Evolutionary conservation across 1,284 basidiomycete species (phyloP).

Genomic region (Apiotrichum laibachii): DNA sequence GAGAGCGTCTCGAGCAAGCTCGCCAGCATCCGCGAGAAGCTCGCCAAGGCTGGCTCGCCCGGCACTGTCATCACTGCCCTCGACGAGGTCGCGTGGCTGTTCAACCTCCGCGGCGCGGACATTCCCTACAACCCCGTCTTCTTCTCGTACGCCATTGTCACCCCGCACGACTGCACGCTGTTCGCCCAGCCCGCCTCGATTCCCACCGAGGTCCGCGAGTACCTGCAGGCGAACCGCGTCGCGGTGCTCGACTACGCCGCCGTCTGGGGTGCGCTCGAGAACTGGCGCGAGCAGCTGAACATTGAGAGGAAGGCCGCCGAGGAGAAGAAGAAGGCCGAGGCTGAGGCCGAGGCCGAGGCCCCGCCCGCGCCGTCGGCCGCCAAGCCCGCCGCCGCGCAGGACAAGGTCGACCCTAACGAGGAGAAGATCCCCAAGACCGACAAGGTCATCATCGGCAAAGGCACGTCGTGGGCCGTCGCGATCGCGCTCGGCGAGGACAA

Average conservation of each 20-base stretch:
- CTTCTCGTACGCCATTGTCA: slow-evolving; percentile 85
- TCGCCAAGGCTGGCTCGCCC: slow-evolving; percentile 63
- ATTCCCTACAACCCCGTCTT: slow-evolving; percentile 96
- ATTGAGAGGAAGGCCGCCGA: slow-evolving; percentile 15
- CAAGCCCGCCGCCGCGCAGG: slow-evolving; percentile 1
- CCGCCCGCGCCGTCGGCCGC: slow-evolving; percentile 8
- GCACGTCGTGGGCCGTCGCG: slow-evolving; percentile 73
- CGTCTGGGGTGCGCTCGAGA: slow-evolving; percentile 56
- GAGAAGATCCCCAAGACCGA: slow-evolving; percentile 43
- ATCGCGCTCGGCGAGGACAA: slow-evolving; percentile 69
- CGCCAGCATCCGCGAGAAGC: slow-evolving; percentile 61
- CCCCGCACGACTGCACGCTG: slow-evolving; percentile 63
- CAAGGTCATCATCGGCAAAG: slow-evolving; percentile 61
- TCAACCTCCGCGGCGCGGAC: slow-evolving; percentile 89
- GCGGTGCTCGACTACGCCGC: slow-evolving; percentile 68
- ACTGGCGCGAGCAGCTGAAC: slow-evolving; percentile 25
- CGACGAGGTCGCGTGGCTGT: slow-evolving; percentile 89
- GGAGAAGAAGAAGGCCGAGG: slow-evolving; percentile 10
- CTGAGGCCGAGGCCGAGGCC: slow-evolving; percentile 11
- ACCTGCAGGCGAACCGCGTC: slow-evolving; percentile 62
- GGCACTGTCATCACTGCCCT: slow-evolving; percentile 75
- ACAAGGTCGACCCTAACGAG: slow-evolving; percentile 7
- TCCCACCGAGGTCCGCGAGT: slow-evolving; percentile 58
- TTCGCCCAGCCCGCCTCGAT: slow-evolving; percentile 72
- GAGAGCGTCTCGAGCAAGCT: slow-evolving; percentile 68